Conservation (phyloP, 2,329 filamentous ascomycete genomes). For the Trichophyton rubrum region DNA sequence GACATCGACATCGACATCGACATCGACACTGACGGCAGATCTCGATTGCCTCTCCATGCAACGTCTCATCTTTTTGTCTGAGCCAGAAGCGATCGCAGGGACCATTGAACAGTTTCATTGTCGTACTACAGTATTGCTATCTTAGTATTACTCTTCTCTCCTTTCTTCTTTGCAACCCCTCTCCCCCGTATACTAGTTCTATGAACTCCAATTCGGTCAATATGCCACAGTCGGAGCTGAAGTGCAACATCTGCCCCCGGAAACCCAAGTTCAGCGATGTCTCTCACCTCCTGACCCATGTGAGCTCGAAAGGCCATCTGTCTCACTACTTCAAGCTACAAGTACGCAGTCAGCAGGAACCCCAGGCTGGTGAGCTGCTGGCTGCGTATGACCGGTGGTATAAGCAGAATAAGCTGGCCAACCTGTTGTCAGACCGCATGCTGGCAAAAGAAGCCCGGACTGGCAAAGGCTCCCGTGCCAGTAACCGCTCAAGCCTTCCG, state of each 20-base stretch:
- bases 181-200: not conserved
- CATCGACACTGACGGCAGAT: too few species aligned
- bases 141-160: slow-evolving; percentile 11
- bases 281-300: slow-evolving; percentile 83
- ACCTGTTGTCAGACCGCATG: slow-evolving; percentile 65
- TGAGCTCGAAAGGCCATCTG: slow-evolving; percentile 85
- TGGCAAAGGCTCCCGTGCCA: slow-evolving; percentile 20
- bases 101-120: slow-evolving; percentile 2
- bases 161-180: not conserved
- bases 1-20: too few species aligned
- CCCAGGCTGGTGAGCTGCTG: slow-evolving; percentile 50
- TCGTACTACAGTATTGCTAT: slow-evolving; percentile 8
- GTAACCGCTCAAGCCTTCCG: not conserved
- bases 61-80: slow-evolving; percentile 10
- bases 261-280: slow-evolving; percentile 74
- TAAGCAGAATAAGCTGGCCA: slow-evolving; percentile 54
- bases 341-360: slow-evolving; percentile 55
- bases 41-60: not conserved
- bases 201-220: slow-evolving; percentile 6
- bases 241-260: slow-evolving; percentile 73
- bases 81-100: slow-evolving; percentile 13
- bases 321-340: slow-evolving; percentile 72
- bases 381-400: slow-evolving; percentile 71
- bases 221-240: slow-evolving; percentile 46
- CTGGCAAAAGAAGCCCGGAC: slow-evolving; percentile 61